Percentiles rank a stretch among this genome's conserved stretches.
Evolutionary conservation across 2,329 filamentous ascomycete genomes (phyloP).

Genomic region (Alternaria sp.): DNA sequence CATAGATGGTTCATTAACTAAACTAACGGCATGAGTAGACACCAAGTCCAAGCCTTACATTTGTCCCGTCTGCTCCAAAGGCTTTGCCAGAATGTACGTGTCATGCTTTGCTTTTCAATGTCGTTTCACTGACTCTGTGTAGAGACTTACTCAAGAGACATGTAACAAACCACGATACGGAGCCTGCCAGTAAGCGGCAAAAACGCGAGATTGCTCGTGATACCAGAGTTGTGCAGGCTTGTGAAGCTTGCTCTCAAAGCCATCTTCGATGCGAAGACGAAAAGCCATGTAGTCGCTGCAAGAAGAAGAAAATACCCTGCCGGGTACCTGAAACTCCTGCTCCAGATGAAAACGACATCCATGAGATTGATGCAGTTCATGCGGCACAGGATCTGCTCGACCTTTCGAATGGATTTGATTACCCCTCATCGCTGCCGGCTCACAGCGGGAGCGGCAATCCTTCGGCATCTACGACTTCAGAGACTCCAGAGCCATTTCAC

Average conservation of each 20-base stretch:
- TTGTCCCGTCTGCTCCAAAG: slow-evolving; percentile 57
- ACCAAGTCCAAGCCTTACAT: slow-evolving; percentile 57
- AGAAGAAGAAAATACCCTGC: slow-evolving; percentile 59
- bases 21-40: slow-evolving; percentile 33
- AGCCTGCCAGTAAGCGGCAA: slow-evolving; percentile 42
- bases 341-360: slow-evolving; percentile 25
- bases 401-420: slow-evolving; percentile 37
- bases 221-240: slow-evolving; percentile 55
- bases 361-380: slow-evolving; percentile 36
- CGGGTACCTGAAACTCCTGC: slow-evolving; percentile 29
- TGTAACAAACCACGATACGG: slow-evolving; percentile 54
- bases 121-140: slow-evolving; percentile 8
- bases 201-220: slow-evolving; percentile 37
- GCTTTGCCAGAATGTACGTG: slow-evolving; percentile 55
- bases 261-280: slow-evolving; percentile 64
- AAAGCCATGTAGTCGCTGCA: slow-evolving; percentile 63
- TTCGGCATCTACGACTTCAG: slow-evolving; percentile 13
- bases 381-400: slow-evolving; percentile 44
- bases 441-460: slow-evolving; percentile 10
- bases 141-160: slow-evolving; percentile 62
- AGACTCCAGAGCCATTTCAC: slow-evolving; percentile 11
- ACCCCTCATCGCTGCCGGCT: slow-evolving; percentile 20
- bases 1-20: neutral
- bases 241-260: slow-evolving; percentile 60
- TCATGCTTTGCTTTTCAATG: neutral